Conservation (phyloP, 225 moss, liverwort and hornwort genomes). For the Polytrichum formosum region DNA sequence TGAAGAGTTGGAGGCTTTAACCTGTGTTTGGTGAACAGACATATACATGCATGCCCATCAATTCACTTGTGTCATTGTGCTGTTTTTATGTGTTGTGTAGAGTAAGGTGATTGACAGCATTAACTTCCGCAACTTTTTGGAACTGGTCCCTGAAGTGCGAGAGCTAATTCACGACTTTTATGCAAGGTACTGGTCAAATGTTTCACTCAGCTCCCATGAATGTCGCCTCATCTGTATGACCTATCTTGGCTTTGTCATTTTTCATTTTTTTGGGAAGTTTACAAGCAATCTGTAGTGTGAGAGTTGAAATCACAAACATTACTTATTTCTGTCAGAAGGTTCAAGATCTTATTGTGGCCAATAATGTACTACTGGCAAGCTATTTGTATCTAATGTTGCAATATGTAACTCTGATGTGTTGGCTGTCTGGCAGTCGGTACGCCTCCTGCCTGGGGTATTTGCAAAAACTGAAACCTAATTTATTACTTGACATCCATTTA, state of each 20-base stretch:
- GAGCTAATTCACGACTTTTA: conserved; percentile 98
- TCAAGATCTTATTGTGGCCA: no score
- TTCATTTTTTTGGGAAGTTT: no score
- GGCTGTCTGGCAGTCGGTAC: conserved; percentile 71
- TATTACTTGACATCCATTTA: conserved; percentile 89
- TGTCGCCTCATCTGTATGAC: no score
- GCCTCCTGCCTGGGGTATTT: conserved; percentile 98
- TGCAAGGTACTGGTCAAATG: conserved; percentile 54
- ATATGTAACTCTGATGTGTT: neutral
- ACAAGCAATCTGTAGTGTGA: no score
- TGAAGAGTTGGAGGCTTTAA: neutral
- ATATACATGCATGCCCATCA: neutral
- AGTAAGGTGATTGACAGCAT: conserved; percentile 99
- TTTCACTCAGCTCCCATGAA: no score
- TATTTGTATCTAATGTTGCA: no score
- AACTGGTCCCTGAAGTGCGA: conserved; percentile 96
- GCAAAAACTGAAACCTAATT: conserved; percentile 89
- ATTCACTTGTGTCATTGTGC: neutral
- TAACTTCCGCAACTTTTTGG: conserved; percentile 95
- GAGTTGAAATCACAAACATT: no score
- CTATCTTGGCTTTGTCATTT: no score
- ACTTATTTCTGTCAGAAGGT: no score
- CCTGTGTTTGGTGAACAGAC: neutral
- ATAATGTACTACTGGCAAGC: no score
- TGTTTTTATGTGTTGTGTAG: conserved; percentile 37